Evolutionary conservation across 192 early-diverging fungal species (phyloP).

Genomic region (Linnemannia schmuckeri): DNA sequence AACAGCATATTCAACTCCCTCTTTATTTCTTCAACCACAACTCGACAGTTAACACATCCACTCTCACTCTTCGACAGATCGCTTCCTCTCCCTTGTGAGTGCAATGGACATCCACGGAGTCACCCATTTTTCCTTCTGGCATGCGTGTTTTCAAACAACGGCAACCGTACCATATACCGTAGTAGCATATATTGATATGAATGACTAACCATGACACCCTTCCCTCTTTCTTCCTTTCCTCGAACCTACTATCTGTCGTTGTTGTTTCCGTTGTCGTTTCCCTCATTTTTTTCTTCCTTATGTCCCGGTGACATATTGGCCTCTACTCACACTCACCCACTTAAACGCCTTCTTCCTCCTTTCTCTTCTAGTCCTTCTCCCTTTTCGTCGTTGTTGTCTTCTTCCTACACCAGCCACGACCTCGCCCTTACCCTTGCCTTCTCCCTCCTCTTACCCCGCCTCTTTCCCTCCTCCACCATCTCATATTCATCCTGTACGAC

Average conservation of each 20-base stretch:
- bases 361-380: background rate
- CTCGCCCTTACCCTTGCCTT: background rate
- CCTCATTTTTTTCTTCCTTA: background rate
- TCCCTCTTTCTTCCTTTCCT: background rate
- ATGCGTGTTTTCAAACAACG: background rate
- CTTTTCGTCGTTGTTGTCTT: background rate
- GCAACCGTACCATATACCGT: background rate
- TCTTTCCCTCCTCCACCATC: background rate
- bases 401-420: background rate
- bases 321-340: slow-evolving; percentile 3
- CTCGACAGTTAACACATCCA: background rate
- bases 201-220: too few species aligned
- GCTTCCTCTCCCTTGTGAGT: background rate
- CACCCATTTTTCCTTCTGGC: background rate
- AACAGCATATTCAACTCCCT: background rate
- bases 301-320: background rate
- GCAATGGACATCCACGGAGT: background rate
- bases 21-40: background rate
- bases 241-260: background rate
- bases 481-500: background rate
- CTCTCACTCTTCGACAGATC: background rate
- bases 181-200: background rate
- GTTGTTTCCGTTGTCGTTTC: background rate
- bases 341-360: background rate
- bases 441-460: background rate